Percentiles rank a stretch among this genome's conserved stretches.
Conservation (phyloP, 352 stramenopile species). For the Blastocystis hominis region DNA sequence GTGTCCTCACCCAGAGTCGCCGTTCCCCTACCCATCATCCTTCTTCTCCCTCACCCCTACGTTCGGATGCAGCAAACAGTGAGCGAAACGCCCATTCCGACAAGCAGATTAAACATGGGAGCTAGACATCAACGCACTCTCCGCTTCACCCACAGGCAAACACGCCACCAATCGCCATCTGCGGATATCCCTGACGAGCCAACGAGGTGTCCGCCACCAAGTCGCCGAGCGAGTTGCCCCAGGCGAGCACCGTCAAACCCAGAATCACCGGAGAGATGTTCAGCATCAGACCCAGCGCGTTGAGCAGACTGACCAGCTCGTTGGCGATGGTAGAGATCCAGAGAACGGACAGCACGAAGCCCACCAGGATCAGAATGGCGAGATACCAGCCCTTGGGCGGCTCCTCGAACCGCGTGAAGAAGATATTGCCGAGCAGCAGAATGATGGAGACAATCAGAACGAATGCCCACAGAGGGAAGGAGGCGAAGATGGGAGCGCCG, state of each 20-base stretch:
- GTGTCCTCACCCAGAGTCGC: conserved; percentile 52
- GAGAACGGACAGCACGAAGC: conserved; percentile 68
- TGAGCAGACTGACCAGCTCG: conserved; percentile 73
- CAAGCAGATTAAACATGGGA: conserved; percentile 62
- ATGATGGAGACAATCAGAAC: not conserved
- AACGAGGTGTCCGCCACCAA: conserved; percentile 76
- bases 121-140: not conserved
- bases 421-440: conserved; percentile 47
- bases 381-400: conserved; percentile 34
- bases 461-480: conserved; percentile 15
- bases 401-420: conserved; percentile 29
- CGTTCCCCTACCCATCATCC: conserved; percentile 17
- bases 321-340: conserved; percentile 81
- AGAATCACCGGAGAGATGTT: conserved; percentile 70
- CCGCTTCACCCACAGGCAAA: conserved; percentile 59
- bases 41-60: not conserved
- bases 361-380: conserved; percentile 54
- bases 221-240: conserved; percentile 77
- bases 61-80: conserved; percentile 50
- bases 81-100: conserved; percentile 60
- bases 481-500: not conserved
- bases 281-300: conserved; percentile 67
- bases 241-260: conserved; percentile 75
- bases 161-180: conserved; percentile 66
- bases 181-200: conserved; percentile 68